These are phyloP conservation scores for Blepharisma undulans DNA, from an alignment of 169 alveolate genomes.

Conservation along the genomic window DNA sequence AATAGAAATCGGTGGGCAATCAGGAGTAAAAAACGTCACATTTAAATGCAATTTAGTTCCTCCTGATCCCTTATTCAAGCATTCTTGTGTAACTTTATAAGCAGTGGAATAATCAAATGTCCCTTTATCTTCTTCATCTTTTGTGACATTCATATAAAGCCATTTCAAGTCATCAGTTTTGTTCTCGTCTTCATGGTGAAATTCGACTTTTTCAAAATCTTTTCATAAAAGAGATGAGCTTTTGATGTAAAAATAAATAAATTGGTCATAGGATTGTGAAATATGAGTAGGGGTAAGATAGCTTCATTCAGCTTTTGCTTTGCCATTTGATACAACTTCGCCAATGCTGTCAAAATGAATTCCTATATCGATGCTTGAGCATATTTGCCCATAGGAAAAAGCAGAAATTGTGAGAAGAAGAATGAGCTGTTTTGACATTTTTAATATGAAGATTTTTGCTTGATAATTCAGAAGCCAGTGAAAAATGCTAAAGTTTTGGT, in stretches of 20 bases:
- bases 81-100: slow-evolving; percentile 25
- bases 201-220: slow-evolving; percentile 3
- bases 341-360: background rate
- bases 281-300: background rate
- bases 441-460: too few relatives aligned
- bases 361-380: slow-evolving; percentile 31
- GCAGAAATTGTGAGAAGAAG: background rate
- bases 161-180: background rate
- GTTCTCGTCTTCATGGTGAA: slow-evolving; percentile 37
- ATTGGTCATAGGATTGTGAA: background rate
- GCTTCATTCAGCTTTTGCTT: slow-evolving; percentile 20
- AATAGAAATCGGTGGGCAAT: slow-evolving; percentile 28
- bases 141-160: slow-evolving; percentile 13
- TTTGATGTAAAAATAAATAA: background rate
- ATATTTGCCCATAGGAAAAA: background rate
- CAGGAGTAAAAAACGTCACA: slow-evolving; percentile 18
- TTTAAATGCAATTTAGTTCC: slow-evolving; percentile 14
- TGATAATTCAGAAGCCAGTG: too few relatives aligned
- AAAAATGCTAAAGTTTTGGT: too few relatives aligned
- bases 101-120: background rate
- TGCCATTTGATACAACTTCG: slow-evolving; percentile 20
- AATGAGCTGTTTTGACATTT: background rate
- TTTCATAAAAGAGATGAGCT: background rate
- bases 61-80: slow-evolving; percentile 23
- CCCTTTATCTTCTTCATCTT: slow-evolving; percentile 10